Evolutionary conservation across 1,139 yeast species (phyloP).

Genomic region (Candida albicans): DNA sequence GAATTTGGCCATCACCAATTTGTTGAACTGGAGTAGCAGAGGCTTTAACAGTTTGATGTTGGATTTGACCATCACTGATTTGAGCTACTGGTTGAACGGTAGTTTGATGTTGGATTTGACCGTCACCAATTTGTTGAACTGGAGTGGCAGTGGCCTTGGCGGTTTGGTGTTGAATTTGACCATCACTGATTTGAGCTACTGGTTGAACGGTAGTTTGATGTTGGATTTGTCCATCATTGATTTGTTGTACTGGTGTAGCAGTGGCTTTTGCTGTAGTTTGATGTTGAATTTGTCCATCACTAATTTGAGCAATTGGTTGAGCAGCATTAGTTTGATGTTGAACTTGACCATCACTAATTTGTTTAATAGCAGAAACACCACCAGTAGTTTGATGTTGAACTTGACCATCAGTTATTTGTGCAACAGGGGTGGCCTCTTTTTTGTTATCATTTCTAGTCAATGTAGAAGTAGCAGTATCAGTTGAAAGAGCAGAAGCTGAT

Average conservation of each 20-base stretch:
- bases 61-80: constrained; percentile 49
- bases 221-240: constrained; percentile 42
- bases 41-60: constrained; percentile 29
- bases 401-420: constrained; percentile 38
- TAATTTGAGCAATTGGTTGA: constrained; percentile 38
- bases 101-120: constrained; percentile 36
- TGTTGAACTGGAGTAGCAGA: constrained; percentile 31
- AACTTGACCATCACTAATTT: constrained; percentile 44
- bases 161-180: constrained; percentile 44
- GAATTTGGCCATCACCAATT: constrained; percentile 43
- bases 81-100: constrained; percentile 32
- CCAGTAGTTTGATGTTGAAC: constrained; percentile 34
- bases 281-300: constrained; percentile 48
- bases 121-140: constrained; percentile 41
- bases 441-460: constrained; percentile 26
- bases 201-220: constrained; percentile 24
- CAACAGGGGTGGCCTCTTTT: constrained; percentile 27
- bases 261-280: constrained; percentile 27
- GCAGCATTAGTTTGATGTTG: constrained; percentile 26
- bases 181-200: constrained; percentile 46
- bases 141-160: constrained; percentile 17
- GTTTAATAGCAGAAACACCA: constrained; percentile 25
- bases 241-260: constrained; percentile 33
- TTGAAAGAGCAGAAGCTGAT: constrained; percentile 18
- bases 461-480: constrained; percentile 21